Evolutionary conservation across 345 rosid genomes (phyloP).

Genomic region (Hibiscus tridactylites): DNA sequence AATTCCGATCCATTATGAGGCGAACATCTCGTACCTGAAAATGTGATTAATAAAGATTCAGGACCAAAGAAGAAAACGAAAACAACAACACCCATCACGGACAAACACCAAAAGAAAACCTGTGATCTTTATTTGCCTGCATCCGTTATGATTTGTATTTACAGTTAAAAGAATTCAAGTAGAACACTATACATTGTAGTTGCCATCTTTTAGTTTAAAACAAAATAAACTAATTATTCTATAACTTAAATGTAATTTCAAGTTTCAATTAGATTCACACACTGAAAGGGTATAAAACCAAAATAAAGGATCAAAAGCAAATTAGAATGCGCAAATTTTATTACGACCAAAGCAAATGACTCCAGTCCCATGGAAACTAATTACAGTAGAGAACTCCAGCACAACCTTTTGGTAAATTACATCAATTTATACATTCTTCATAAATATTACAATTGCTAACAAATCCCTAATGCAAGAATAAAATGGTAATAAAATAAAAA

Average conservation of each 20-base stretch:
- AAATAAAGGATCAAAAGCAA: not conserved
- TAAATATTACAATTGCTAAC: not conserved
- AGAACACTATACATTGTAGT: not conserved
- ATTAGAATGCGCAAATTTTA: not conserved
- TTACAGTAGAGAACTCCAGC: not conserved
- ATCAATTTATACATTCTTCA: not conserved
- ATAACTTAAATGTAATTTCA: not conserved
- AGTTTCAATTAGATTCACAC: not conserved
- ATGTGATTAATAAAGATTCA: constrained; percentile 7
- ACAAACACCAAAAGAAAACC: not conserved
- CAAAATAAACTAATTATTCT: not conserved
- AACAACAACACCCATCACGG: not conserved
- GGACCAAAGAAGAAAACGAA: not conserved
- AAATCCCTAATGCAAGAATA: not conserved
- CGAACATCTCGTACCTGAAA: constrained; percentile 95
- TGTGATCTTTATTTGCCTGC: not conserved
- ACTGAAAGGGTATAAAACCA: not conserved
- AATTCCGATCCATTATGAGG: constrained; percentile 93
- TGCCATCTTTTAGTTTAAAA: not conserved
- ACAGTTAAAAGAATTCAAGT: not conserved
- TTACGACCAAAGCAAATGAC: not conserved
- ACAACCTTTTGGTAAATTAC: not conserved
- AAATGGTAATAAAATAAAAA: not conserved
- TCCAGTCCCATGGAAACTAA: not conserved
- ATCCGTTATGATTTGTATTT: not conserved